Conservation (phyloP, 148 eudicot species). For the Dysphania ambrosioides region DNA sequence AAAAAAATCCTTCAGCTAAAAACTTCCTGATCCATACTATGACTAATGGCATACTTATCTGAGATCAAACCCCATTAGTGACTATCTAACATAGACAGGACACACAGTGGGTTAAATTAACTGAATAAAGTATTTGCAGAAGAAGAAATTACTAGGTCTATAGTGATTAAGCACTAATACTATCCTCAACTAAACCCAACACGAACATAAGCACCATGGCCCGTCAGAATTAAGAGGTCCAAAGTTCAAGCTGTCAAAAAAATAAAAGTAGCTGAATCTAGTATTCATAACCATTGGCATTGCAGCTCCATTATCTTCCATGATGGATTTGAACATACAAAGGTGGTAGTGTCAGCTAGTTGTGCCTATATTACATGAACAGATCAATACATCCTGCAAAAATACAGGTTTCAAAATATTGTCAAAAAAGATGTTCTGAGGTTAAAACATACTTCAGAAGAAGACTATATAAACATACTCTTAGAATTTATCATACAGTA, state of each 20-base stretch:
- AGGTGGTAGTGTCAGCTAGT: background rate
- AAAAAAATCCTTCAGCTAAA: background rate
- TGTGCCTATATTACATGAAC: conserved; percentile 6
- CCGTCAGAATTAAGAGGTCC: too few species aligned
- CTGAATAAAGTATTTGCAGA: background rate
- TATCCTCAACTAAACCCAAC: background rate
- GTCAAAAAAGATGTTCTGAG: background rate
- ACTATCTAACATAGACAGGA: background rate
- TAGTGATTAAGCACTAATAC: background rate
- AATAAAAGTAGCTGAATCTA: background rate
- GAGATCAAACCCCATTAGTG: background rate
- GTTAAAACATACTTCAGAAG: too few species aligned
- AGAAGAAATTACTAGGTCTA: too few species aligned
- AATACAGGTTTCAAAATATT: background rate
- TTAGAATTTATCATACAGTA: too few species aligned
- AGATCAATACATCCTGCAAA: conserved; percentile 10
- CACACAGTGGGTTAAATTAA: background rate
- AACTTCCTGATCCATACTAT: background rate
- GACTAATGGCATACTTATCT: background rate
- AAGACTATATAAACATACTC: too few species aligned
- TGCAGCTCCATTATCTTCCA: conserved; percentile 26
- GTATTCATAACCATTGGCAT: conserved; percentile 22
- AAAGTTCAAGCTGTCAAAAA: background rate
- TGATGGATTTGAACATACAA: conserved; percentile 7
- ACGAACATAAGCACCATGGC: background rate